These are phyloP conservation scores for Luzula sylvatica DNA, from an alignment of 176 grass and related monocot species.

Conservation along the genomic window DNA sequence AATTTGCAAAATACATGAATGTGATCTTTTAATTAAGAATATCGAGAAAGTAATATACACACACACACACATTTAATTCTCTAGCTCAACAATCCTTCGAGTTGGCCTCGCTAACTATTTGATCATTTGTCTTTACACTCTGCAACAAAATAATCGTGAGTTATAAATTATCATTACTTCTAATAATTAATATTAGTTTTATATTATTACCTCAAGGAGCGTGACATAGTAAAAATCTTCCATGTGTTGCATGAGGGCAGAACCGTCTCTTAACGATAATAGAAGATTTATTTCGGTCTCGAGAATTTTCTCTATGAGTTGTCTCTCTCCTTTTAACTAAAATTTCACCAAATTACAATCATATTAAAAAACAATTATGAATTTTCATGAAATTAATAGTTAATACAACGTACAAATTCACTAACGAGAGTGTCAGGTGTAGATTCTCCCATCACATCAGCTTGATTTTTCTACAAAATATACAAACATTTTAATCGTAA, in stretches of 20 bases:
- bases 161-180: constrained; percentile 7
- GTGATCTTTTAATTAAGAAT: too few relatives aligned
- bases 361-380: not conserved
- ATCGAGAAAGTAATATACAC: too few relatives aligned
- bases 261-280: constrained; percentile 77
- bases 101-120: constrained; percentile 18
- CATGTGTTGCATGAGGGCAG: constrained; percentile 99
- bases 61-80: too few relatives aligned
- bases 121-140: constrained; percentile 66
- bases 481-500: not conserved
- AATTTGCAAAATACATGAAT: too few relatives aligned
- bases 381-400: not conserved
- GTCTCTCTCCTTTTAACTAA: constrained; percentile 95
- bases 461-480: constrained; percentile 49
- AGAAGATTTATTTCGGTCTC: constrained; percentile 96
- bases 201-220: constrained; percentile 81
- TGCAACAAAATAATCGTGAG: constrained; percentile 22
- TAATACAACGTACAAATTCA: constrained; percentile 73
- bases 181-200: not conserved
- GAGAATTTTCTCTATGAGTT: constrained; percentile 77
- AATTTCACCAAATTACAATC: constrained; percentile 16
- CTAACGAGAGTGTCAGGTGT: constrained; percentile 75
- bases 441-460: constrained; percentile 70
- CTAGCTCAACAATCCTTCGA: constrained; percentile 4
- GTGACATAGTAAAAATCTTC: constrained; percentile 98